These are phyloP conservation scores for Cercospora sesami DNA, from an alignment of 2,329 filamentous ascomycete genomes.

Conservation along the genomic window DNA sequence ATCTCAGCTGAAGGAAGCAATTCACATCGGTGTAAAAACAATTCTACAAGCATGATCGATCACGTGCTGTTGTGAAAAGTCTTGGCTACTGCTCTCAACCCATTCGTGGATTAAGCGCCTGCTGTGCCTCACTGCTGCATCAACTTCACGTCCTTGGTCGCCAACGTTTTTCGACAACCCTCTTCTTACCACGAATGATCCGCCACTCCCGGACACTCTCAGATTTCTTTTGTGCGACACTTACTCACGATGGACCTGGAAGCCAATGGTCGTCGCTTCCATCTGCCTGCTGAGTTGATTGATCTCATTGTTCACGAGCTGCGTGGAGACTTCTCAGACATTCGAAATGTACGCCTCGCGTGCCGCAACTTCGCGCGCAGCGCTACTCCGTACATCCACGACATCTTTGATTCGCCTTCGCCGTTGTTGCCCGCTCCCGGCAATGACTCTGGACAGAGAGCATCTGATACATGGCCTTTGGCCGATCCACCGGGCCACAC, in stretches of 20 bases:
- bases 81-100: background rate
- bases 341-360: background rate
- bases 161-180: background rate
- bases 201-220: too few species aligned
- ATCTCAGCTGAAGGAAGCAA: too few species aligned
- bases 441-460: background rate
- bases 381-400: background rate
- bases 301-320: background rate
- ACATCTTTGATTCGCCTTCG: background rate
- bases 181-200: too few species aligned
- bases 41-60: too few species aligned
- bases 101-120: background rate
- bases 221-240: background rate
- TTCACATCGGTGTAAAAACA: too few species aligned
- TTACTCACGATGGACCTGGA: background rate
- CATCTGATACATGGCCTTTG: background rate
- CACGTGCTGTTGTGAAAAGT: too few species aligned
- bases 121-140: background rate
- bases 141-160: background rate
- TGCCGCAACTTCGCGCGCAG: background rate
- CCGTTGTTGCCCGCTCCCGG: background rate
- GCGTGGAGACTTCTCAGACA: background rate
- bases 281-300: background rate
- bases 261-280: background rate
- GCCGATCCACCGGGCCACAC: background rate